A percentile compares a stretch with the other conserved stretches of the same genome.
These are phyloP conservation scores for Oidiodendron maius DNA, from an alignment of 495 filamentous ascomycete genomes.

Conservation along the genomic window DNA sequence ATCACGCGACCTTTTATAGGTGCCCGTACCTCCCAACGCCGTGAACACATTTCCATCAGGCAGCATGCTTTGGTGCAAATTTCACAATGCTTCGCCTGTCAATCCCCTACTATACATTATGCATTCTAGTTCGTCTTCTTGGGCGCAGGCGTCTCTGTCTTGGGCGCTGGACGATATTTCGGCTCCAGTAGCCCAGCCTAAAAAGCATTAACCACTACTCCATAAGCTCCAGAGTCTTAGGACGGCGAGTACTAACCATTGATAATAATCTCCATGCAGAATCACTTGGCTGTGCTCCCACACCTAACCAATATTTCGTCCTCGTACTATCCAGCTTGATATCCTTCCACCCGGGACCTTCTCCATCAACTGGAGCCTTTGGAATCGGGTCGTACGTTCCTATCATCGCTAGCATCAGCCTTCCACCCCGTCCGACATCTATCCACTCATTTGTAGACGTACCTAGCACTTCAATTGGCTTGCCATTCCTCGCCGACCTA, in stretches of 20 bases:
- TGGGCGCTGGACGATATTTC: slow-evolving; percentile 23
- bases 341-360: slow-evolving; percentile 73
- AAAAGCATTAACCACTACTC: neutral
- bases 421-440: neutral
- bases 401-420: slow-evolving; percentile 2
- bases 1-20: neutral
- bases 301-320: slow-evolving; percentile 93
- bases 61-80: neutral
- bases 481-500: slow-evolving; percentile 73
- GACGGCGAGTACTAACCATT: slow-evolving; percentile 57
- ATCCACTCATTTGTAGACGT: neutral
- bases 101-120: neutral
- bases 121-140: neutral
- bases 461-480: slow-evolving; percentile 86
- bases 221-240: neutral
- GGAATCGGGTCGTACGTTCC: slow-evolving; percentile 93
- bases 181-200: slow-evolving; percentile 47
- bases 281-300: slow-evolving; percentile 90
- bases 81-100: neutral
- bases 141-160: neutral
- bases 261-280: slow-evolving; percentile 78
- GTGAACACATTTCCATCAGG: neutral
- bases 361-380: slow-evolving; percentile 57
- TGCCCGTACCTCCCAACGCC: neutral
- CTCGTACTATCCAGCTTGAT: slow-evolving; percentile 76